phyloP scores from a whole-genome alignment of 2,329 filamentous ascomycete genomes.

The Claviceps sp. region DNA sequence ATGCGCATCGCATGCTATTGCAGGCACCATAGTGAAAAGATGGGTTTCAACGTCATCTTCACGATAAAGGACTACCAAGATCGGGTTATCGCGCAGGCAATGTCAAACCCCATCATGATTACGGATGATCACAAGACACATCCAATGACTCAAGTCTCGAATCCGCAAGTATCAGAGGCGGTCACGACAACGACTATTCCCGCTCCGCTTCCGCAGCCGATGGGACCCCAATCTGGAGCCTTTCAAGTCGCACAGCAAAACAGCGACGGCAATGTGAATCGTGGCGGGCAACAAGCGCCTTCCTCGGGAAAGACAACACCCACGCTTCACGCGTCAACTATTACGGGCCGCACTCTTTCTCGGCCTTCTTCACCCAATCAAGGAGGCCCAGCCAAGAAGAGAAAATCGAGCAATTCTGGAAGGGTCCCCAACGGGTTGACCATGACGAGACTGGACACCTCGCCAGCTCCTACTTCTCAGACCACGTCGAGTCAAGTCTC shows the following conservation, averaged over 20 bases:
- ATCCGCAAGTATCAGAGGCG: conserved; percentile 17
- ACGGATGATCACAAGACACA: conserved; percentile 96
- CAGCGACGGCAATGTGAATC: conserved; percentile 47
- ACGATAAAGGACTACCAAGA: conserved; percentile 75
- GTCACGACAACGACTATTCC: conserved; percentile 13
- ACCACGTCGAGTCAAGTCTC: conserved; percentile 25
- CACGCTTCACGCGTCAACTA: conserved; percentile 10
- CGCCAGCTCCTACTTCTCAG: conserved; percentile 25
- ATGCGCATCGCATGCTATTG: conserved; percentile 98
- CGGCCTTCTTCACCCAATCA: conserved; percentile 61
- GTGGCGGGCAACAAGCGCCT: conserved; percentile 23
- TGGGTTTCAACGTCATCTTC: conserved; percentile 86
- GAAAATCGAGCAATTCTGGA: conserved; percentile 60
- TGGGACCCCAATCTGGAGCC: conserved; percentile 19
- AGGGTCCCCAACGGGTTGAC: conserved; percentile 61
- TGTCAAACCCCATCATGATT: conserved; percentile 86
- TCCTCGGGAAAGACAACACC: conserved; percentile 21
- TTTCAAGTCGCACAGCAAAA: conserved; percentile 43
- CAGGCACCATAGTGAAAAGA: conserved; percentile 85
- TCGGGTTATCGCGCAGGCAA: conserved; percentile 67
- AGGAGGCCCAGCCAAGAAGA: conserved; percentile 61
- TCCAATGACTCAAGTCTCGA: conserved; percentile 16
- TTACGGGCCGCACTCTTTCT: conserved; percentile 36
- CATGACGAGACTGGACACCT: conserved; percentile 70
- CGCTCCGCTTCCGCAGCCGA: conserved; percentile 6